A percentile compares a stretch with the other conserved stretches of the same genome.
Evolutionary conservation across 441 rosid species (phyloP).

Genomic region (Viola pubescens): DNA sequence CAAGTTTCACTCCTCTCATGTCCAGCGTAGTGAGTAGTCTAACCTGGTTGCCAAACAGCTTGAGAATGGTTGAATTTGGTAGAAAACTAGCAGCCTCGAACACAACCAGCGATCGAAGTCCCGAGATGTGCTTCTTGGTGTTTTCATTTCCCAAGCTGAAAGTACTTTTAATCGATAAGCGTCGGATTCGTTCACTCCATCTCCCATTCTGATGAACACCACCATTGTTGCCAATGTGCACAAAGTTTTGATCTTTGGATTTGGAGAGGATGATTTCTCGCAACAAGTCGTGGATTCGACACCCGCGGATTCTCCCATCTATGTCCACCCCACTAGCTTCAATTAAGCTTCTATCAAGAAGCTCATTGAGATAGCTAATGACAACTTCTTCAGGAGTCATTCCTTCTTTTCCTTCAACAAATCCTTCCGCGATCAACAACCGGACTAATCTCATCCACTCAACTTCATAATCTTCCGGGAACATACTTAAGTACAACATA

Average conservation of each 20-base stretch:
- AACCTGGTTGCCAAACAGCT: not conserved
- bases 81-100: constrained; percentile 6
- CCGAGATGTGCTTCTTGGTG: constrained; percentile 3
- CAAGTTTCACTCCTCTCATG: constrained; percentile 1
- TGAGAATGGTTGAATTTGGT: too few species aligned
- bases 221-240: constrained; percentile 4
- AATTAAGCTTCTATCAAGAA: constrained; percentile 16
- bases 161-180: constrained; percentile 12
- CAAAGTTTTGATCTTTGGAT: constrained; percentile 18
- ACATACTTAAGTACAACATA: constrained; percentile 24
- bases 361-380: constrained; percentile 7
- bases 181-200: constrained; percentile 16
- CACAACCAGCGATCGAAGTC: constrained; percentile 19
- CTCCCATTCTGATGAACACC: not conserved
- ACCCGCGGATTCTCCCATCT: constrained; percentile 15
- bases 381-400: constrained; percentile 22
- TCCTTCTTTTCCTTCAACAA: constrained; percentile 5
- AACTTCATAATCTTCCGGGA: constrained; percentile 20
- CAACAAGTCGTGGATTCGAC: constrained; percentile 19
- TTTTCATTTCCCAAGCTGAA: not conserved
- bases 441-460: constrained; percentile 8
- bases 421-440: constrained; percentile 20
- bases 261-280: constrained; percentile 14
- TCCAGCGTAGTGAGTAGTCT: constrained; percentile 11
- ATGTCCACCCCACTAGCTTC: constrained; percentile 13